These are phyloP conservation scores for Helianthus tuberosus DNA, from an alignment of 129 eudicot species.

Conservation along the genomic window DNA sequence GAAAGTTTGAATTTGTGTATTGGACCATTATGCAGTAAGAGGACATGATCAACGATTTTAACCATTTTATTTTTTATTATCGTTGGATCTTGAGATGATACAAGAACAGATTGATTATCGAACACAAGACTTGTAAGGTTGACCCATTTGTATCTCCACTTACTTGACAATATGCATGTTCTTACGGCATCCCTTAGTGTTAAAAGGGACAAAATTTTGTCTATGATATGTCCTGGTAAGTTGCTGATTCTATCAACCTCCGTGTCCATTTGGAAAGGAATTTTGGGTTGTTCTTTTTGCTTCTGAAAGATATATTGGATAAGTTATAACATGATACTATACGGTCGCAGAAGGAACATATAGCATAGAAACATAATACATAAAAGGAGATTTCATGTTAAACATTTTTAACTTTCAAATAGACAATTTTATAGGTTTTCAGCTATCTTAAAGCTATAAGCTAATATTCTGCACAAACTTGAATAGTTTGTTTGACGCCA, in stretches of 20 bases:
- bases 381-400: background rate
- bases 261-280: conserved; percentile 53
- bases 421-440: too few relatives aligned
- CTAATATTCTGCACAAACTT: too few relatives aligned
- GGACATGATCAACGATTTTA: conserved; percentile 73
- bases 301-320: conserved; percentile 42
- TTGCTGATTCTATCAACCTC: conserved; percentile 76
- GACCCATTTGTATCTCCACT: conserved; percentile 91
- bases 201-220: conserved; percentile 69
- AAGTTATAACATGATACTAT: conserved; percentile 10
- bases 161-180: conserved; percentile 63
- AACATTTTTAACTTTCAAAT: too few relatives aligned
- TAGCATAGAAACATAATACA: background rate
- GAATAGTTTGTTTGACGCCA: too few relatives aligned
- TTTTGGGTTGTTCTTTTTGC: conserved; percentile 69
- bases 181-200: conserved; percentile 83
- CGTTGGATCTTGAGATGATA: conserved; percentile 67
- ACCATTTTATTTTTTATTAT: conserved; percentile 64
- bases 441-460: too few relatives aligned
- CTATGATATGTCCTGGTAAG: conserved; percentile 71
- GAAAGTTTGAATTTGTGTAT: conserved; percentile 84
- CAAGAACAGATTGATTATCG: conserved; percentile 68
- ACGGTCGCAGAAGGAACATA: conserved; percentile 9
- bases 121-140: conserved; percentile 73
- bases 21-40: conserved; percentile 69